Evolutionary conservation across 345 rosid species (phyloP).

Genomic region (Acer saccharum): DNA sequence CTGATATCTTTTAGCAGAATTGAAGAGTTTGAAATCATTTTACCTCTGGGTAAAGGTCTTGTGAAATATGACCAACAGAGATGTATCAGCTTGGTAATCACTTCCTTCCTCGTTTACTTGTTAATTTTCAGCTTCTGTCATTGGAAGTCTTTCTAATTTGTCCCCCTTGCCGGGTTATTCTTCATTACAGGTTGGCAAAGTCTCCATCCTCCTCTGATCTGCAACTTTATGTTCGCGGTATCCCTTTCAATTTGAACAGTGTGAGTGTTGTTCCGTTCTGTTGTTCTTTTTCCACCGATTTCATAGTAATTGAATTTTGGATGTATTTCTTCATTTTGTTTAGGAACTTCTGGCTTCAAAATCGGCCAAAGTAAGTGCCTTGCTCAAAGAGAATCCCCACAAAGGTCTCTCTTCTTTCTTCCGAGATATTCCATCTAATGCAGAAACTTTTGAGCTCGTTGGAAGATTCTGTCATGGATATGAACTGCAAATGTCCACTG

Average conservation of each 20-base stretch:
- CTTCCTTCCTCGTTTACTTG: background rate
- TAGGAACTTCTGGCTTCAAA: conserved; percentile 65
- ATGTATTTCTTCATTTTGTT: background rate
- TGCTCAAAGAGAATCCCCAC: conserved; percentile 38
- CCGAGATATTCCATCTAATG: conserved; percentile 52
- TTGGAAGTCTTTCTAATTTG: background rate
- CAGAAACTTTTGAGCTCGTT: conserved; percentile 60
- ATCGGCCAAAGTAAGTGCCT: conserved; percentile 59
- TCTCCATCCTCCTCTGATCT: conserved; percentile 34
- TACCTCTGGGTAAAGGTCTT: background rate
- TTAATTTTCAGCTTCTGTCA: background rate
- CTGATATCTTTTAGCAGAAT: background rate
- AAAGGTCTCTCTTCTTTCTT: conserved; percentile 40
- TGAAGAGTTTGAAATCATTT: background rate
- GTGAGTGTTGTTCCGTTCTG: conserved; percentile 36
- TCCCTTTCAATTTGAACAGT: conserved; percentile 42
- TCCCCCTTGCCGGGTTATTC: too few species aligned
- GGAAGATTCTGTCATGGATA: conserved; percentile 70
- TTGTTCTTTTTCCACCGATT: background rate
- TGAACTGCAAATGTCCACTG: conserved; percentile 45
- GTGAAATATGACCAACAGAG: conserved; percentile 22
- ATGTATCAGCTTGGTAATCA: conserved; percentile 17
- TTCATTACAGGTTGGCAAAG: conserved; percentile 33
- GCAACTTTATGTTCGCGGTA: conserved; percentile 36
- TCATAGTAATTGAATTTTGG: background rate